Evolutionary conservation across 1,284 basidiomycete genomes (phyloP), one percentile per base, ranked within the genome.

Genomic region (Tetrapyrgos nigripes): DNA sequence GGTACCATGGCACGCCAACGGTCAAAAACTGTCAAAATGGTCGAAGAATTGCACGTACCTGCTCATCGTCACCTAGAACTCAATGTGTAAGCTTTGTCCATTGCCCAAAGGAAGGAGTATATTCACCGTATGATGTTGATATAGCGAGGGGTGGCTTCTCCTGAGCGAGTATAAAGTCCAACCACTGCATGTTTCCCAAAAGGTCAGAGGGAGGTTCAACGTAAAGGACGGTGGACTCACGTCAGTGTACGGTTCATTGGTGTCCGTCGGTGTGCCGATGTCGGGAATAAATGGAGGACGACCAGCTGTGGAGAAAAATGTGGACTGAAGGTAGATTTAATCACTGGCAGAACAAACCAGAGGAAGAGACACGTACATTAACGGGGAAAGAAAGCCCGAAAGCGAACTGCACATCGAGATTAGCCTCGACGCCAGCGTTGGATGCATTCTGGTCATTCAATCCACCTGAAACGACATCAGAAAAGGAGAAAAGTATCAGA

Each of bases 401-500:
- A 1, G 80, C 88, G 74, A 83, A 89, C 69, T 87, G 89, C 6
- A 77, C 81, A 69, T 91, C 92, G 60, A 94, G 73, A 65, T 91
- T 82, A 13, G 91, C 91, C 71, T 94, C 92, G 4, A 66, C 69
- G 1, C 89, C 90, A 11, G 89, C 84, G 19, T 75, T 73, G 1
- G 70, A 67, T 17, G 75, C 61, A 33, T 67, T 84, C 70, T 94
- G 91, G 60, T 80, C 78, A 66, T 93, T 91, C 57, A 78, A 52
- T 3, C 85, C 88, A 54, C 83, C 87, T 81, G 54, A 8, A 27
- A 52, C 23, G 13, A 23, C 19, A 24, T 46, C 29, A 52, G 49
- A 26, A 17, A 37, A 46, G 48, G 14, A 19, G 52, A 10, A 57
- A 53, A 24, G 17, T 54, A 24, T 55, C 14, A 8, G 13, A 35